Base-by-base conservation (phyloP, 345 rosid species). In the Hypericum androsaemum region DNA sequence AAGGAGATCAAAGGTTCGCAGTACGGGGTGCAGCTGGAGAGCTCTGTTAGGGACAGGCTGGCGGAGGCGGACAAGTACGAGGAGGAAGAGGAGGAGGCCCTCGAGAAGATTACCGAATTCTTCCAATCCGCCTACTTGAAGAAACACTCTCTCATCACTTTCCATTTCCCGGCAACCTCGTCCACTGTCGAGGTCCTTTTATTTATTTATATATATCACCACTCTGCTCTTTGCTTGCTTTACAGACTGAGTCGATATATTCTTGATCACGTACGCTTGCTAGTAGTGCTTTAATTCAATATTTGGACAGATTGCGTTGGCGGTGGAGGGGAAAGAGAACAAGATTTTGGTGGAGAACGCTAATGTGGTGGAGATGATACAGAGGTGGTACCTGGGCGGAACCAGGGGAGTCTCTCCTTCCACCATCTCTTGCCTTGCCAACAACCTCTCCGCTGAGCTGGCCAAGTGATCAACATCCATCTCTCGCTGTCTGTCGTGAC, bases 1-100 rank as follows among this genome's bases (percentile, higher is more conserved):
- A 90, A 90, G 67, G 98, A 89, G 68, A 84, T 89, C 36, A 89
- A 90, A 44, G 98, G 98, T 16, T 72, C 98, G 13, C 98, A 90
- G 51, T 90, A 90, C 37, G 98, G 96, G 28, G 94, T 80, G 14
- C 95, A 84, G 56, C 69, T 89, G 32, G 98, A 89, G 68, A 76
- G 77, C 54, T 35, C 78, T 0, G 96, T 90, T 60, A 87, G 95
- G 64, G 98, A 90, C 63, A 67, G 92, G 64, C 71, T 90, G 45
- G 96, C 82, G 0, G 98, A 66, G 2, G 86, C 47, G 95, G n/a
- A n/a, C n/a, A n/a, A n/a, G n/a, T n/a, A n/a, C n/a, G n/a, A n/a
- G n/a, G n/a, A n/a, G n/a, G n/a, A 90, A 56, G 98, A 90, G 42
- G 96, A 87, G 57, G 98, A 90, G 60, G 98, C 78, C 14, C 64